A percentile compares a stretch with the other conserved stretches of the same genome.
Conservation (phyloP, 306 rosid genomes). For the Astragalus glycyphyllos region DNA sequence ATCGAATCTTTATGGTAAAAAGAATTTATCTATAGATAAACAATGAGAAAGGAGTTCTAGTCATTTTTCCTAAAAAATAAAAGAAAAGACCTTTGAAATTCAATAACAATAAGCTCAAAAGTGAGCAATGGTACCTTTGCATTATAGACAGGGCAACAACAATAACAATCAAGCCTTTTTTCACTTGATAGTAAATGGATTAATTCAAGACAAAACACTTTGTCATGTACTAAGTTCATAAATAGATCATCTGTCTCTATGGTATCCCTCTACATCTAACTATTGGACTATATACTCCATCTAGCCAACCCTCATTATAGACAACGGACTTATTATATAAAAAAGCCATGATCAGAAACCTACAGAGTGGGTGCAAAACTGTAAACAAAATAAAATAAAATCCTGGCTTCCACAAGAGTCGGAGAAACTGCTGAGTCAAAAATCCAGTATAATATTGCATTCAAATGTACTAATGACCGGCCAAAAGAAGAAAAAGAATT, state of each 20-base stretch:
- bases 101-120: conserved; percentile 7
- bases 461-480: conserved; percentile 16
- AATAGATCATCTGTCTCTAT: neutral
- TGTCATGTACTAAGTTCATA: neutral
- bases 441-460: neutral
- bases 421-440: conserved; percentile 4
- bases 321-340: conserved; percentile 17
- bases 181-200: neutral
- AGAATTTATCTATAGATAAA: neutral
- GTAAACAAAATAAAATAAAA: conserved; percentile 31
- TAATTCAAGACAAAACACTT: neutral
- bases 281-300: neutral
- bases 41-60: neutral
- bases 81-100: conserved; percentile 12
- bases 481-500: neutral
- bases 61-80: neutral
- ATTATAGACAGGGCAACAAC: conserved; percentile 20
- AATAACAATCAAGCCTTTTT: neutral
- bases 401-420: neutral
- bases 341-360: conserved; percentile 16
- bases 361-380: conserved; percentile 7
- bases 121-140: neutral
- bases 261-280: neutral
- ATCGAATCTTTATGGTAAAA: neutral
- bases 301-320: neutral